Evolutionary conservation across 345 rosid species (phyloP).

Genomic region (Tarenaya hassleriana): DNA sequence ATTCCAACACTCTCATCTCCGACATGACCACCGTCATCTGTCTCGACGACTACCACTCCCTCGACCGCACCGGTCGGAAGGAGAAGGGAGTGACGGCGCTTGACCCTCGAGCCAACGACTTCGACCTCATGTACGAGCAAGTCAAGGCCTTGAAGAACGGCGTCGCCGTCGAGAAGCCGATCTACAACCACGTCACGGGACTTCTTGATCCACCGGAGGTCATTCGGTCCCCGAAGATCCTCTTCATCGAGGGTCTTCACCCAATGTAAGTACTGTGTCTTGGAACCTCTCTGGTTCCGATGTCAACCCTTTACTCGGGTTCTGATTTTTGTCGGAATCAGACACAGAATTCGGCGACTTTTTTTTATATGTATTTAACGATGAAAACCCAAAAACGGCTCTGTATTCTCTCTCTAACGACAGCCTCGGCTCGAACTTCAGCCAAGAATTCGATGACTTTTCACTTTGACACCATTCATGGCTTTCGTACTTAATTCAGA

Average conservation of each 20-base stretch:
- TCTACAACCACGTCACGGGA: conserved; percentile 89
- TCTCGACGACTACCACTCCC: conserved; percentile 85
- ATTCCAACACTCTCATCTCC: conserved; percentile 88
- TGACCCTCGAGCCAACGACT: conserved; percentile 85
- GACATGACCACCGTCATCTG: conserved; percentile 91
- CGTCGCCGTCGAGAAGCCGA: conserved; percentile 73
- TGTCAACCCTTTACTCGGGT: neutral
- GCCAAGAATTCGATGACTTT: too few relatives aligned
- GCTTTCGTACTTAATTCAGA: too few relatives aligned
- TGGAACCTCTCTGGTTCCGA: neutral
- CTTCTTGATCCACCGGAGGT: conserved; percentile 89
- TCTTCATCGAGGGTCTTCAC: conserved; percentile 95
- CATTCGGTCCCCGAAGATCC: conserved; percentile 90
- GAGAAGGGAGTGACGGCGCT: conserved; percentile 91
- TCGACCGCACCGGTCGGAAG: conserved; percentile 81
- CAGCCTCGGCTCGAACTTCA: too few relatives aligned
- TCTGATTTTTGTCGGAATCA: too few relatives aligned
- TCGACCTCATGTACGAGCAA: conserved; percentile 95
- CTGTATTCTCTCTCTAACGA: too few relatives aligned
- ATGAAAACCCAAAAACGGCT: too few relatives aligned
- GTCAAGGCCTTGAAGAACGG: conserved; percentile 85
- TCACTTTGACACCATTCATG: too few relatives aligned
- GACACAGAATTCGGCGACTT: too few relatives aligned
- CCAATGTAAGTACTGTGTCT: conserved; percentile 64
- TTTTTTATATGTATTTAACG: too few relatives aligned